A percentile compares a stretch with the other conserved stretches of the same genome.
phyloP scores from a whole-genome alignment of 1,284 basidiomycete genomes.

The Cystobasidiaceae sp. region DNA sequence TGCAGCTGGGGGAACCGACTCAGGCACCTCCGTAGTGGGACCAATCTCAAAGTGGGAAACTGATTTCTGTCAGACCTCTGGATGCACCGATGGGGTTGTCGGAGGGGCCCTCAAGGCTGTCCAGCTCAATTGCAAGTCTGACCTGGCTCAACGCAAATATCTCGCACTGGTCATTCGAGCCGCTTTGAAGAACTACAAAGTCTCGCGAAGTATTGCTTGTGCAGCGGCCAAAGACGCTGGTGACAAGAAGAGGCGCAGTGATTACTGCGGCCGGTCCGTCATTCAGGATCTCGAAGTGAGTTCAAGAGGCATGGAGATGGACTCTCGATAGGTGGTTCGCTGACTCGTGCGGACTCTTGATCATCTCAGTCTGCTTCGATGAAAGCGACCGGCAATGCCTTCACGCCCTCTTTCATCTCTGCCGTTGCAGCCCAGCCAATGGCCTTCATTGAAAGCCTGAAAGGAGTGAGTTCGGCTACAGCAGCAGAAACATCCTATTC shows the following conservation, averaged over 20 bases:
- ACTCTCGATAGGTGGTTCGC: too few species aligned
- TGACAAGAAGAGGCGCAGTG: neutral
- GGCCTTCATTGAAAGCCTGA: constrained; percentile 5
- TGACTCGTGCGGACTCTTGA: too few species aligned
- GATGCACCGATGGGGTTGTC: neutral
- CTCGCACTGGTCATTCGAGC: neutral
- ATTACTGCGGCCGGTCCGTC: constrained; percentile 1
- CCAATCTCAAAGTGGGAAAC: constrained; percentile 2
- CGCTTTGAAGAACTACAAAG: constrained; percentile 3
- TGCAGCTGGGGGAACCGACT: neutral
- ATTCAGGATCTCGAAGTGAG: neutral
- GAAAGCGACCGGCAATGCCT: neutral
- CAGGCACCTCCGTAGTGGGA: neutral
- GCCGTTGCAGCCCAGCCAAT: constrained; percentile 9
- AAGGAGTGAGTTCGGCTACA: constrained; percentile 2
- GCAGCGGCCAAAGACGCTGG: neutral
- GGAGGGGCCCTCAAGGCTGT: neutral
- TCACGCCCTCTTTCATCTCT: neutral
- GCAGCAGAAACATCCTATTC: neutral
- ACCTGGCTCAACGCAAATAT: neutral
- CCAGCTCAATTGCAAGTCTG: neutral
- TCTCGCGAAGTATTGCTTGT: neutral
- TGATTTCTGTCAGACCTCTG: neutral
- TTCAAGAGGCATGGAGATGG: neutral
- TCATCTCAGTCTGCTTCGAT: neutral